These are phyloP conservation scores for Penicillium verhagenii DNA, from an alignment of 495 filamentous ascomycete species.

Conservation along the genomic window DNA sequence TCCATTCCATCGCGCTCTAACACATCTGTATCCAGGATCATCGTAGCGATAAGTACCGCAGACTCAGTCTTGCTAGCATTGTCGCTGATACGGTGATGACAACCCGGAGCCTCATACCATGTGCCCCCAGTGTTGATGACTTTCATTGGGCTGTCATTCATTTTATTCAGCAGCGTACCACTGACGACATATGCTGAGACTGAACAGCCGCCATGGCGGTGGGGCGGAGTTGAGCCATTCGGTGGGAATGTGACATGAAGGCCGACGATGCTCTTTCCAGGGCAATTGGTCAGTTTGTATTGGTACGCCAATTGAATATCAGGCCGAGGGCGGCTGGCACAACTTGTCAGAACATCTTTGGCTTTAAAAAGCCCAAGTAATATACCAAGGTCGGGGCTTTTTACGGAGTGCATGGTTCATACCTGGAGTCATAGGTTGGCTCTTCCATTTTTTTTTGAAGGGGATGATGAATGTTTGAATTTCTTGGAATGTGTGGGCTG, in stretches of 20 bases:
- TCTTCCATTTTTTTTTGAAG: constrained; percentile 17
- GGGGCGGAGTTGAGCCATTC: constrained; percentile 40
- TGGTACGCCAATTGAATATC: constrained; percentile 25
- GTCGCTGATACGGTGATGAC: constrained; percentile 42
- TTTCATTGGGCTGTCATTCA: constrained; percentile 40
- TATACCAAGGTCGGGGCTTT: too few species aligned
- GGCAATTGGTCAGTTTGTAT: constrained; percentile 32
- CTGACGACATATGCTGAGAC: constrained; percentile 33
- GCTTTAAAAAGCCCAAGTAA: too few species aligned
- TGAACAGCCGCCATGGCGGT: constrained; percentile 37
- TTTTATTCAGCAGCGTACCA: constrained; percentile 37
- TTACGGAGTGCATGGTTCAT: too few species aligned
- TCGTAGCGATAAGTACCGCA: constrained; percentile 27
- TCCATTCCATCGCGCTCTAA: constrained; percentile 29
- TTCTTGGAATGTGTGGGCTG: neutral
- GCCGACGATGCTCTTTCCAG: constrained; percentile 35
- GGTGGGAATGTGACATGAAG: constrained; percentile 36
- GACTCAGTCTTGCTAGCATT: constrained; percentile 37
- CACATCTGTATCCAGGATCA: constrained; percentile 34
- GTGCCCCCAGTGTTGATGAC: constrained; percentile 24
- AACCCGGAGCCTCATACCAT: constrained; percentile 46
- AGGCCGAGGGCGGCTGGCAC: constrained; percentile 26
- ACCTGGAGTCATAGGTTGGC: constrained; percentile 21
- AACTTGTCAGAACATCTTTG: neutral
- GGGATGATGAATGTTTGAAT: too few species aligned